Percentiles rank a stretch among this genome's conserved stretches.
These are phyloP conservation scores for Solanum peruvianum DNA, from an alignment of 257 asterid genomes.

Conservation along the genomic window DNA sequence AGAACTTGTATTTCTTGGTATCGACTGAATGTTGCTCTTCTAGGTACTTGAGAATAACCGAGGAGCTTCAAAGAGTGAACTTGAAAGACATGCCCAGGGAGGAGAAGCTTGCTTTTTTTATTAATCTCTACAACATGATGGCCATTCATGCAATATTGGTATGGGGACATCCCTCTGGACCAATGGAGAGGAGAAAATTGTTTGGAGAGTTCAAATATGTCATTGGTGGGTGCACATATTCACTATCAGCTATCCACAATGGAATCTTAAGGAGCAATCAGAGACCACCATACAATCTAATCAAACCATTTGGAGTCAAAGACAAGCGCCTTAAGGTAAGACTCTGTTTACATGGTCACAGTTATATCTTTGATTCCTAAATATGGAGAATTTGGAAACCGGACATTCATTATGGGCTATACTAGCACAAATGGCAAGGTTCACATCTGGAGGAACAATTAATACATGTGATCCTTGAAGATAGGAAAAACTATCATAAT, in stretches of 20 bases:
- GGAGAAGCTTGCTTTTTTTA: conserved; percentile 77
- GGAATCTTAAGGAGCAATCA: conserved; percentile 87
- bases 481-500: not conserved
- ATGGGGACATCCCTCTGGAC: conserved; percentile 67
- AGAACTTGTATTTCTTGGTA: not conserved
- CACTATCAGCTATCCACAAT: conserved; percentile 74
- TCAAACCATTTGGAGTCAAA: conserved; percentile 54
- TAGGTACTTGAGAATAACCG: conserved; percentile 74
- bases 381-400: not conserved
- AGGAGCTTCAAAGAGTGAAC: conserved; percentile 89
- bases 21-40: not conserved
- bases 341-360: not conserved
- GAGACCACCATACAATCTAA: conserved; percentile 81
- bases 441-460: not conserved
- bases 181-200: conserved; percentile 60
- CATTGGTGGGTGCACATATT: conserved; percentile 75
- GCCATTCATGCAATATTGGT: conserved; percentile 61
- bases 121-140: conserved; percentile 78
- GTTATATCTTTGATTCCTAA: not conserved
- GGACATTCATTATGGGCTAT: not conserved
- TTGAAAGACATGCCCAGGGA: conserved; percentile 56
- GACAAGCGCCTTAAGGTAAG: conserved; percentile 58
- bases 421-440: not conserved
- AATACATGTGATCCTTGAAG: not conserved
- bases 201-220: conserved; percentile 86